A percentile compares a stretch with the other conserved stretches of the same genome.
Evolutionary conservation across 768 basidiomycete species (phyloP).

Genomic region (Kwoniella botswanensis): DNA sequence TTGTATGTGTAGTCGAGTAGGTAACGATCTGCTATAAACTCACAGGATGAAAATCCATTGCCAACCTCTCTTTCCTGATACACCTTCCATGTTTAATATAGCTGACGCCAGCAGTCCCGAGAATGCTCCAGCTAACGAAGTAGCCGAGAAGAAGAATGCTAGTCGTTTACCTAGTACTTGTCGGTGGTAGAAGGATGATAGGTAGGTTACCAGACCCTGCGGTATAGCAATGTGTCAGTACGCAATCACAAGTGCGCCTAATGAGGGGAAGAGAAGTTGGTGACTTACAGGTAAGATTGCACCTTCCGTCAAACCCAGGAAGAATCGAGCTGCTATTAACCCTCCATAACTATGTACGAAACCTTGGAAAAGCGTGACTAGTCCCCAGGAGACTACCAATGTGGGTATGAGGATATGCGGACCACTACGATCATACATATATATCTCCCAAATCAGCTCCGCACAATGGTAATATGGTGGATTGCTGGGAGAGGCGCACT

Average conservation of each 20-base stretch:
- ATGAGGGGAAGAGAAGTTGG: not conserved
- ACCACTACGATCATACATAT: conserved; percentile 58
- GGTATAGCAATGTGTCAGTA: not conserved
- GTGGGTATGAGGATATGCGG: conserved; percentile 69
- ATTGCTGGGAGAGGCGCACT: not conserved
- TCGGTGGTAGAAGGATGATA: conserved; percentile 46
- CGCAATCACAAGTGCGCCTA: not conserved
- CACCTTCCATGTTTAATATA: conserved; percentile 49
- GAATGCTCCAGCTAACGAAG: conserved; percentile 50
- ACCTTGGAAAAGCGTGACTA: conserved; percentile 67
- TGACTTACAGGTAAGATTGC: conserved; percentile 45
- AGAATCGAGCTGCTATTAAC: conserved; percentile 46
- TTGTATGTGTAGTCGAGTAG: not conserved
- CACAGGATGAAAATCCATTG: conserved; percentile 46
- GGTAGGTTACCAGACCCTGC: conserved; percentile 43
- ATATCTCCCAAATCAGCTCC: not conserved
- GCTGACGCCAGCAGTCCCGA: conserved; percentile 61
- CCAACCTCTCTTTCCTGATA: conserved; percentile 58
- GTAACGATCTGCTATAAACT: not conserved
- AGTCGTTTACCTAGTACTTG: conserved; percentile 47
- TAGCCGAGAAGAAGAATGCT: conserved; percentile 52
- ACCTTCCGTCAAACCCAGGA: conserved; percentile 49
- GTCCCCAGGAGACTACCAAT: conserved; percentile 72
- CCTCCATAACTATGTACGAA: conserved; percentile 42
- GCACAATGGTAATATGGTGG: not conserved